Base-by-base conservation (phyloP, 192 early-diverging fungal species). In the Chytriomyces hyalinus region DNA sequence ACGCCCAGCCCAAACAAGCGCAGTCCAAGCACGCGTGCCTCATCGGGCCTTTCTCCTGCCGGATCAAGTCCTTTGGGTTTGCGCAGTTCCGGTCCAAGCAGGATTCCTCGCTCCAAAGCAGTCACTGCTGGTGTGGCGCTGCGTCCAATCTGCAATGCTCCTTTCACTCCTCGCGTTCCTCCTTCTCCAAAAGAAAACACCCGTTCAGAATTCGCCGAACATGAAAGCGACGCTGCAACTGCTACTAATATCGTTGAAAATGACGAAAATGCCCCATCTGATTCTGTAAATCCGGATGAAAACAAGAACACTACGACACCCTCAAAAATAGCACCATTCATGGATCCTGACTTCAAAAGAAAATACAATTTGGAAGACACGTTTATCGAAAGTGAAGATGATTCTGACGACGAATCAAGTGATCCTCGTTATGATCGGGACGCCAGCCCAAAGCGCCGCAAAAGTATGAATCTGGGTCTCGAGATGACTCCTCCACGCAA, bases 331-430 rank as follows among this genome's bases (percentile, higher is more conserved):
- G 28, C n/a, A 13, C 13, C 36, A 17, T 17, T 17, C 26, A 24
- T 75, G 13, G 73, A 75, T 46, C 47, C 64, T 36, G 73, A 75
- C 26, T 75, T 75, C 73, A 75, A 75, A 36, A 44, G 73, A 64
- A 75, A 75, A 28, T 75, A 75, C 46, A 47, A 66, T n/a, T 17
- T 75, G 2, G 17, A 75, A 11, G 73, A 75, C 53, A 57, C 53
- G 53, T 10, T 75, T 45, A 17, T n/a, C 17, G n/a, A 47, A 57
- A 63, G 72, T 61, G 60, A 73, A 47, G 63, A 66, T 44, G 63
- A 75, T n/a, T 43, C 24, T 28, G 53, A 73, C 9, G 17, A 36
- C 10, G 71, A 17, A 15, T 11, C 11, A 11, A 46, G 17, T 17
- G 66, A 36, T 15, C 15, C 28, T 67, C 43, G 10, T 15, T 15